Evolutionary conservation across 2,329 filamentous ascomycete genomes (phyloP).

Genomic region (Conoideocrella luteorostrata): DNA sequence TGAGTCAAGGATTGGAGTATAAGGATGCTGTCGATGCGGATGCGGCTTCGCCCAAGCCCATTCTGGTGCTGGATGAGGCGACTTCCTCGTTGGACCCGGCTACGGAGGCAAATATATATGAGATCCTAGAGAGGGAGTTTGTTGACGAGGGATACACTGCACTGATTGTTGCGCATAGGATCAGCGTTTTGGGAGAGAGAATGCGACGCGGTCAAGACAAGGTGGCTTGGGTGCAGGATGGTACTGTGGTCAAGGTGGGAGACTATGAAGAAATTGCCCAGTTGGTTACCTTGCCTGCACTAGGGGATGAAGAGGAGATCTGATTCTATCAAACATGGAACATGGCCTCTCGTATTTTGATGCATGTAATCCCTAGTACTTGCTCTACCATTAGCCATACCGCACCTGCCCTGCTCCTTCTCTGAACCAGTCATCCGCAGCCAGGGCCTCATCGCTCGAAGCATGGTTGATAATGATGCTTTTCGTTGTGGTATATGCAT

Average conservation of each 20-base stretch:
- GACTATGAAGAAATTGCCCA: not conserved
- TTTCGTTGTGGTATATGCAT: conserved; percentile 54
- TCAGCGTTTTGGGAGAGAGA: conserved; percentile 18
- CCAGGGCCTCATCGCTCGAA: conserved; percentile 41
- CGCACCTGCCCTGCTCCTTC: conserved; percentile 47
- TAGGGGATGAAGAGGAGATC: not conserved
- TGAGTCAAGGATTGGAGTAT: not conserved
- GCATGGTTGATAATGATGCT: conserved; percentile 67
- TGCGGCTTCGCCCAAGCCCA: conserved; percentile 15
- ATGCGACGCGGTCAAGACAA: conserved; percentile 10
- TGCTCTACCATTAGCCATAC: conserved; percentile 24
- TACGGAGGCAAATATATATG: conserved; percentile 25
- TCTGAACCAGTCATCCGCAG: conserved; percentile 61
- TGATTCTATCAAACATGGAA: too few relatives aligned
- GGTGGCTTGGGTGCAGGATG: not conserved
- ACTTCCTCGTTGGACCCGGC: conserved; percentile 25
- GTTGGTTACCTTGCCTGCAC: not conserved
- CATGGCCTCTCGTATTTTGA: too few relatives aligned
- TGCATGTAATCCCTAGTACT: too few relatives aligned
- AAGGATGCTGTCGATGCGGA: not conserved
- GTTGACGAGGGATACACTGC: conserved; percentile 26
- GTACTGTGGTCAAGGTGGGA: not conserved
- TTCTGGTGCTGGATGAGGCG: conserved; percentile 26
- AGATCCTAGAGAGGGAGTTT: conserved; percentile 21
- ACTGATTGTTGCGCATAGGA: conserved; percentile 28